Evolutionary conservation across 208 protist genomes (phyloP), one percentile per base, ranked within the genome.

Genomic region (Acanthamoeba triangularis): DNA sequence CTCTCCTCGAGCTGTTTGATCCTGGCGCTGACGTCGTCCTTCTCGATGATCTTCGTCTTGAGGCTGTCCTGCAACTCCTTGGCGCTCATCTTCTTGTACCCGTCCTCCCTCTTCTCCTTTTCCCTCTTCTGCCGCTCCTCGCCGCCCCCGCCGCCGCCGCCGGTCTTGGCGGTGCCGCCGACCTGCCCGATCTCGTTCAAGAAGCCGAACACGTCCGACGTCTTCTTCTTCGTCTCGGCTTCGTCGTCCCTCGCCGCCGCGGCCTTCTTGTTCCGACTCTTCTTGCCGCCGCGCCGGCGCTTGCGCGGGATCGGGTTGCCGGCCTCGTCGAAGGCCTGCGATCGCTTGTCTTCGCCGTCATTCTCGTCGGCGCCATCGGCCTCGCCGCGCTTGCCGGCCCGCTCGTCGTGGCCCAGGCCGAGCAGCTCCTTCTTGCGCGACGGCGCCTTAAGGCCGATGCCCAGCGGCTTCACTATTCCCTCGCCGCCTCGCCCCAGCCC

Each of bases 341-440:
- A 47, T 2, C n/a, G 72, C n/a, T 13, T n/a, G n/a, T n/a, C n/a
- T n/a, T n/a, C n/a, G n/a, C n/a, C n/a, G n/a, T n/a, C n/a, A n/a
- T n/a, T n/a, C n/a, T n/a, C n/a, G n/a, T n/a, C n/a, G n/a, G n/a
- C n/a, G n/a, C n/a, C 61, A 28, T 69, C n/a, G 61, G 0, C 33
- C 14, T 23, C 74, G 8, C 10, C 33, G 28, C 74, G 33, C 74
- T 28, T 33, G 61, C 23, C 30, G 33, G 28, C 20, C 23, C 80
- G 44, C 28, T 90, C 80, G n/a, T 90, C 80, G 52, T 90, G 80
- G 44, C 80, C 80, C 49, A 90, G 49, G 13, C 80, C 80, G 2
- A 90, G 52, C 18, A 90, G 80, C 49, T 90, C 49, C n/a, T 90
- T 54, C 80, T 90, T 90, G 28, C n/a, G 25, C 80, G 80, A 61